Evolutionary conservation across 164 flowering plant genomes (phyloP).

Genomic region (Dillenia turbinata): DNA sequence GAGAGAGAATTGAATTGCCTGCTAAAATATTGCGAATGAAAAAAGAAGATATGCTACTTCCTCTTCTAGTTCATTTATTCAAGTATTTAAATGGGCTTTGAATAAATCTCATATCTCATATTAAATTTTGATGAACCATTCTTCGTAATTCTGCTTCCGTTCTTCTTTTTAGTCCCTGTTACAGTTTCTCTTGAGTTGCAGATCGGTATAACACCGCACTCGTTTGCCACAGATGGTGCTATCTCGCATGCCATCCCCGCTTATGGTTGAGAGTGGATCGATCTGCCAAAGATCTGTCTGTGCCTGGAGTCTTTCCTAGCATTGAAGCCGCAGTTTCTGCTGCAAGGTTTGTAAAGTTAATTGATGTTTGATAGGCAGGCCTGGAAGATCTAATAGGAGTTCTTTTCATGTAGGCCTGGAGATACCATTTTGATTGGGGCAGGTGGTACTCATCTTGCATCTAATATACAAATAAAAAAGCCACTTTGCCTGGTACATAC

Average conservation of each 20-base stretch:
- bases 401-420: slow-evolving; percentile 62
- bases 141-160: slow-evolving; percentile 64
- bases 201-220: slow-evolving; percentile 99
- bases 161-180: slow-evolving; percentile 25
- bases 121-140: slow-evolving; percentile 33
- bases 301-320: slow-evolving; percentile 66
- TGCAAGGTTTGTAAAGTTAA: slow-evolving; percentile 58
- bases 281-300: slow-evolving; percentile 42
- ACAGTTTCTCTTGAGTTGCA: slow-evolving; percentile 67
- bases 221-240: slow-evolving; percentile 98
- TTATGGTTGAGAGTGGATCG: slow-evolving; percentile 85
- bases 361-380: background rate
- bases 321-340: slow-evolving; percentile 80
- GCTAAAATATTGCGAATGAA: too few species aligned
- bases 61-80: too few species aligned
- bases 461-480: slow-evolving; percentile 80
- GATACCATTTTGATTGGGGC: slow-evolving; percentile 88
- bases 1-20: too few species aligned
- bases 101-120: too few species aligned
- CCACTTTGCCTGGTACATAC: slow-evolving; percentile 87
- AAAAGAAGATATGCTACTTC: too few species aligned
- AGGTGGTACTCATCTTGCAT: slow-evolving; percentile 67
- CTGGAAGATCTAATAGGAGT: background rate
- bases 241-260: slow-evolving; percentile 92
- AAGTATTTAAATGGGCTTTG: too few species aligned